Conservation (phyloP, 176 grass and related monocot genomes). For the Oryza coarctata region DNA sequence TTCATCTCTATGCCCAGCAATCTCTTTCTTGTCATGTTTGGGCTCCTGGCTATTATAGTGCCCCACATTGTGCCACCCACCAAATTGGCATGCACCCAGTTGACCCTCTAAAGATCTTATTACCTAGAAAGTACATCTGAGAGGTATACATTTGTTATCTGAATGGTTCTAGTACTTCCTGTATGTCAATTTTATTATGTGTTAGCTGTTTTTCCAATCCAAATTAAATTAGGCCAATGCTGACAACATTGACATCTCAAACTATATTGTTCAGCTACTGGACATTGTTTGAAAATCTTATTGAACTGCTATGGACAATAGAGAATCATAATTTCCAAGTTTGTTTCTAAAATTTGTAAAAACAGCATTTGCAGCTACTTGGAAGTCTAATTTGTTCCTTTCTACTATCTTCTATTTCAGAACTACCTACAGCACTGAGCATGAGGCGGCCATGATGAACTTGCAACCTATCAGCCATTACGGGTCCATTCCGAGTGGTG, state of each 20-base stretch:
- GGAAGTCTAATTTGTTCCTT: not conserved
- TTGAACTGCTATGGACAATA: not conserved
- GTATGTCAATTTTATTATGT: conserved; percentile 13
- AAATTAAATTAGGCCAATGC: not conserved
- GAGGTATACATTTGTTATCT: conserved; percentile 37
- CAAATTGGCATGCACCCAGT: conserved; percentile 26
- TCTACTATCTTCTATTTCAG: conserved; percentile 24
- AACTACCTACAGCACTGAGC: not conserved
- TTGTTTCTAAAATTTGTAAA: not conserved
- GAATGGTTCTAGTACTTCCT: not conserved
- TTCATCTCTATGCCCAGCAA: conserved; percentile 23
- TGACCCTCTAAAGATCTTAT: conserved; percentile 19
- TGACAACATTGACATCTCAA: not conserved
- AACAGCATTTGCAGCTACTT: not conserved
- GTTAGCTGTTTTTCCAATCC: not conserved
- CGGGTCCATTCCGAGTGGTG: not conserved
- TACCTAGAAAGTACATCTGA: conserved; percentile 29
- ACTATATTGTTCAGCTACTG: too few species aligned
- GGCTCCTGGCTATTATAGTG: conserved; percentile 19
- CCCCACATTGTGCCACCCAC: too few species aligned
- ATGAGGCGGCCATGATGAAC: not conserved
- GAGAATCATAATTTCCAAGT: not conserved
- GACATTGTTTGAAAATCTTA: conserved; percentile 4
- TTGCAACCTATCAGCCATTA: conserved; percentile 12
- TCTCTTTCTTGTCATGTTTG: conserved; percentile 6